Percentiles rank a stretch among this genome's conserved stretches.
Evolutionary conservation across 306 rosid species (phyloP).

Genomic region (Luffa aegyptiaca): DNA sequence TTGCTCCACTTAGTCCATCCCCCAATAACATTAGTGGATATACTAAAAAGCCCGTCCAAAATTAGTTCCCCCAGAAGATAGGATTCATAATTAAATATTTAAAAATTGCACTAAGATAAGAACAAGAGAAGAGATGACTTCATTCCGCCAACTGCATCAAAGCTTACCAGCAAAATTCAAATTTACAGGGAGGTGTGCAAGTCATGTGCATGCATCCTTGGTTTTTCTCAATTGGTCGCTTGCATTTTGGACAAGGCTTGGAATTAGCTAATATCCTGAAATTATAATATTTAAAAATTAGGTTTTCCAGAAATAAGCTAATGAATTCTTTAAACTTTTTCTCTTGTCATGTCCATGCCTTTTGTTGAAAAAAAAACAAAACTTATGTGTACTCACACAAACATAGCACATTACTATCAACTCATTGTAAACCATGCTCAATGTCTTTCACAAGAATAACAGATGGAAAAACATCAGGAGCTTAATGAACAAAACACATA

Average conservation of each 20-base stretch:
- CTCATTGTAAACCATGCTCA: neutral
- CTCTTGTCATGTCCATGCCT: neutral
- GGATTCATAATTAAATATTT: neutral
- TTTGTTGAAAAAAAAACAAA: neutral
- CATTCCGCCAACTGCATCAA: neutral
- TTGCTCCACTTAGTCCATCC: neutral
- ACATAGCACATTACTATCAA: neutral
- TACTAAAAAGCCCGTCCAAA: neutral
- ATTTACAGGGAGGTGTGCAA: slow-evolving; percentile 73
- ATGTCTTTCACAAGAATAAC: neutral
- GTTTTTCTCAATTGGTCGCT: slow-evolving; percentile 78
- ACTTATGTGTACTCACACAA: neutral
- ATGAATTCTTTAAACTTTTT: neutral
- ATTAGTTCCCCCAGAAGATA: neutral
- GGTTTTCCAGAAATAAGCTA: neutral
- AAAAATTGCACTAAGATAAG: neutral
- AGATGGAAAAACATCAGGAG: neutral
- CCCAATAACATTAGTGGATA: neutral
- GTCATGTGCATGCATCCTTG: slow-evolving; percentile 93
- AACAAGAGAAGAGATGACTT: neutral
- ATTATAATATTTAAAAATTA: neutral
- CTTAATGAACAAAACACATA: neutral
- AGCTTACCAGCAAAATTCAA: slow-evolving; percentile 72
- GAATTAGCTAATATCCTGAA: slow-evolving; percentile 69
- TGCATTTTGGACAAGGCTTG: slow-evolving; percentile 90